Base-by-base conservation (phyloP, 2,329 filamentous ascomycete genomes). In the Ophiostoma ulmi region DNA sequence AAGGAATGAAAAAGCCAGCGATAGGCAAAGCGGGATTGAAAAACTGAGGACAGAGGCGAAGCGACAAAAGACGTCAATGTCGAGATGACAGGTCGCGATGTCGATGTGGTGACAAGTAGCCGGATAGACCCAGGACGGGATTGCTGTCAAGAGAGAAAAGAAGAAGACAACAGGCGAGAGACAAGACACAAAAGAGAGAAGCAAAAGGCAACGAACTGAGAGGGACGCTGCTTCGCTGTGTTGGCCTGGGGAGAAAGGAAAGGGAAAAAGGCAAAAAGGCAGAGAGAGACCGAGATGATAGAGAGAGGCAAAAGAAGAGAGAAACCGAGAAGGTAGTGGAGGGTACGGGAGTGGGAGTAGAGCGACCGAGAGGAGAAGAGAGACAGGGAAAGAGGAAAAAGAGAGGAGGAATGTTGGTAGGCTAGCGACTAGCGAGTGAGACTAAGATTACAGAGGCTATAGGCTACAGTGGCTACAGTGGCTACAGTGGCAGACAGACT, bases 171-270 rank as follows among this genome's bases (percentile, higher is more conserved):
- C 5, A 64, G 31, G 13, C 31, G n/a, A 11, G 5, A 22, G 48
- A 26, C 41, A 35, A 22, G 36, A 26, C 11, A n/a, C 52, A 63
- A 35, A 66, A 22, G 36, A 38, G 20, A 67, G 52, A 31, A 48
- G 52, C 69, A 68, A 31, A 66, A 67, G 66, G 38, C 64, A 70
- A 44, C 55, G 58, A 31, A 26, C 38, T 20, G 69, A 41, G n/a
- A 66, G 13, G 38, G n/a, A 67, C 64, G 65, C 65, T 66, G 64
- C 36, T 66, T 64, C 64, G 63, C 63, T 48, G 63, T 36, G 65
- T 67, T 67, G 65, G 65, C 65, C 64, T 67, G 65, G 38, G n/a
- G 65, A 67, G 36, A 66, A 63, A n/a, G n/a, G 38, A 70, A 58
- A 41, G n/a, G 52, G n/a, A 58, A 52, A 64, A 39, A 20, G 31